A percentile compares a stretch with the other conserved stretches of the same genome.
phyloP scores from a whole-genome alignment of 2,329 filamentous ascomycete genomes.

The Cytospora piceicola region DNA sequence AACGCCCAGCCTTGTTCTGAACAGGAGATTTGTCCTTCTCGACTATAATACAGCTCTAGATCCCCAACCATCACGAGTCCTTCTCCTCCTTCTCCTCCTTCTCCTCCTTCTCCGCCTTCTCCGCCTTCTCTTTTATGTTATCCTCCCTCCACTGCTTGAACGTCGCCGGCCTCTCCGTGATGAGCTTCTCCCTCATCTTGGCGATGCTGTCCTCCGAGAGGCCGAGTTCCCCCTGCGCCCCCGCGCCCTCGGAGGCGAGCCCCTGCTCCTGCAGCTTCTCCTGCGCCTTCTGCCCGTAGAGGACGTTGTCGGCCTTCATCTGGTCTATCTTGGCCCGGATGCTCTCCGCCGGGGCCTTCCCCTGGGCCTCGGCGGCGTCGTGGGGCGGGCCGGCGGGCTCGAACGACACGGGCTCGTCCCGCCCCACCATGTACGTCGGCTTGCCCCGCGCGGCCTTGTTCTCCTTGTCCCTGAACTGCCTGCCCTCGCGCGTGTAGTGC shows the following conservation, averaged over 20 bases:
- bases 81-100: no score
- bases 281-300: neutral
- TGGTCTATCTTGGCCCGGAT: neutral
- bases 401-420: conserved; percentile 35
- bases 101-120: conserved; percentile 4
- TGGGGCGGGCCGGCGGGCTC: neutral
- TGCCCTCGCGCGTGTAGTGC: conserved; percentile 56
- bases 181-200: neutral
- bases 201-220: neutral
- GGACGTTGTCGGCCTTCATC: neutral
- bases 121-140: conserved; percentile 1
- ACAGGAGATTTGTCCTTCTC: conserved; percentile 9
- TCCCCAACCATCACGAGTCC: neutral
- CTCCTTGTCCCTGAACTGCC: conserved; percentile 58
- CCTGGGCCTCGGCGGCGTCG: neutral
- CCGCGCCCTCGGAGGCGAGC: no score
- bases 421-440: conserved; percentile 54
- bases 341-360: neutral
- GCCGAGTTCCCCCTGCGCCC: no score
- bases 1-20: neutral
- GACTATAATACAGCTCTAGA: conserved; percentile 2
- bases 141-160: conserved; percentile 29
- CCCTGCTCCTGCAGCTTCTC: neutral
- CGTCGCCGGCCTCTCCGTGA: conserved; percentile 1
- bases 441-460: conserved; percentile 54